Percentiles rank a stretch among this genome's conserved stretches.
Conservation (phyloP, 441 rosid species). For the Populus hybrid region DNA sequence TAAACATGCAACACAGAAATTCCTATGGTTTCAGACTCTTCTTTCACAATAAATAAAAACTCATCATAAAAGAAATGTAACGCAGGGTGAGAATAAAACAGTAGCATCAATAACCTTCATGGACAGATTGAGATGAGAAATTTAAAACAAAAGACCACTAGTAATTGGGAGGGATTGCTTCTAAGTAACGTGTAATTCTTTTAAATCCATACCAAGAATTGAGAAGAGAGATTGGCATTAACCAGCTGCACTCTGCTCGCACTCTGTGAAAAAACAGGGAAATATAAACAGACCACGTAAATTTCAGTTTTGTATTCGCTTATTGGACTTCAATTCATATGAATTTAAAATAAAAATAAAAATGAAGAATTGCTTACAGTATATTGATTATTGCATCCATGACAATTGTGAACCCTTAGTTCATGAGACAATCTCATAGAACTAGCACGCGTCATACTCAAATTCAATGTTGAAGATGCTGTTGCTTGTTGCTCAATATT, state of each 20-base stretch:
- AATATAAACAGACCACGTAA: background rate
- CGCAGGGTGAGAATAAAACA: background rate
- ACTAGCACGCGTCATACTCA: constrained; percentile 48
- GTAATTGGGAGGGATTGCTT: background rate
- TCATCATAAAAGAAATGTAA: background rate
- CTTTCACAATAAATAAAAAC: background rate
- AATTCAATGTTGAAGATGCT: constrained; percentile 14
- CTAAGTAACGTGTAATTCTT: background rate
- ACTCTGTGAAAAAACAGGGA: constrained; percentile 32
- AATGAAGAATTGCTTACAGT: constrained; percentile 33
- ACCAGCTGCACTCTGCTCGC: constrained; percentile 37
- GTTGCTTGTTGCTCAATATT: constrained; percentile 24
- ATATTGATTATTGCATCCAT: constrained; percentile 36
- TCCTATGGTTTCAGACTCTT: background rate
- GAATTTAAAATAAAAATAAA: background rate
- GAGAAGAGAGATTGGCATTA: constrained; percentile 49
- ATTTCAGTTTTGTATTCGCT: background rate
- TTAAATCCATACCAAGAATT: constrained; percentile 16
- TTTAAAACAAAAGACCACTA: constrained; percentile 1
- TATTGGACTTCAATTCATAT: background rate
- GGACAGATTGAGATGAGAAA: constrained; percentile 1
- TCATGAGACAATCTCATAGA: constrained; percentile 56
- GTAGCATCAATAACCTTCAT: background rate
- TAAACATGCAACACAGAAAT: constrained; percentile 28
- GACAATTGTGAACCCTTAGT: constrained; percentile 38